A percentile compares a stretch with the other conserved stretches of the same genome.
Conservation (phyloP, 2,329 filamentous ascomycete genomes). For the Xylariaceae sp. region DNA sequence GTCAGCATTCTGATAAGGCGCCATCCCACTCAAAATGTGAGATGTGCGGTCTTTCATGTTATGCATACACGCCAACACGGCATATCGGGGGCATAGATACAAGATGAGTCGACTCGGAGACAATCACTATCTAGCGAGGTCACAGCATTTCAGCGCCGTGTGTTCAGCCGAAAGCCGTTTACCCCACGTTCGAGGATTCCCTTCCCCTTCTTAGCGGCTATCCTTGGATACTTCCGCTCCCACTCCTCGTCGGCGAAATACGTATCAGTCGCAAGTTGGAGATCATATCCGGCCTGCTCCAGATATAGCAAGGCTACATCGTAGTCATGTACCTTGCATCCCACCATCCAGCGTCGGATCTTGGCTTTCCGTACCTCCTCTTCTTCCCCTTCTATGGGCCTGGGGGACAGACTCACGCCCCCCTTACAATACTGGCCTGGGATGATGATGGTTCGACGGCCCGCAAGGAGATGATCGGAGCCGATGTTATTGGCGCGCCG, state of each 20-base stretch:
- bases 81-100: not conserved
- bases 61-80: not conserved
- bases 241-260: constrained; percentile 62
- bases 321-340: constrained; percentile 71
- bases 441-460: constrained; percentile 63
- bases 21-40: not conserved
- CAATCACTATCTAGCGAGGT: not conserved
- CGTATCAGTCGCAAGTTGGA: constrained; percentile 56
- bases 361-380: constrained; percentile 66
- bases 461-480: constrained; percentile 64
- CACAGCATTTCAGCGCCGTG: constrained; percentile 19
- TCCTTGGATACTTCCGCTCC: constrained; percentile 63
- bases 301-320: constrained; percentile 71
- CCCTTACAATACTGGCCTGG: constrained; percentile 64
- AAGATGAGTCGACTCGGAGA: not conserved
- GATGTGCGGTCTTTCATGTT: not conserved
- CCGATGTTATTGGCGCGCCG: constrained; percentile 64
- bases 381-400: constrained; percentile 67
- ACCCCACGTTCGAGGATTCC: constrained; percentile 26
- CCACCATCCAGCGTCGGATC: constrained; percentile 72
- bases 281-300: constrained; percentile 61
- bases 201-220: constrained; percentile 32
- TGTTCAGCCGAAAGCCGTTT: constrained; percentile 21
- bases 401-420: constrained; percentile 61
- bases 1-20: constrained; percentile 46